A percentile compares a stretch with the other conserved stretches of the same genome.
Conservation (phyloP, 108 stramenopile genomes). For the Pseudonitzschia pungens region DNA sequence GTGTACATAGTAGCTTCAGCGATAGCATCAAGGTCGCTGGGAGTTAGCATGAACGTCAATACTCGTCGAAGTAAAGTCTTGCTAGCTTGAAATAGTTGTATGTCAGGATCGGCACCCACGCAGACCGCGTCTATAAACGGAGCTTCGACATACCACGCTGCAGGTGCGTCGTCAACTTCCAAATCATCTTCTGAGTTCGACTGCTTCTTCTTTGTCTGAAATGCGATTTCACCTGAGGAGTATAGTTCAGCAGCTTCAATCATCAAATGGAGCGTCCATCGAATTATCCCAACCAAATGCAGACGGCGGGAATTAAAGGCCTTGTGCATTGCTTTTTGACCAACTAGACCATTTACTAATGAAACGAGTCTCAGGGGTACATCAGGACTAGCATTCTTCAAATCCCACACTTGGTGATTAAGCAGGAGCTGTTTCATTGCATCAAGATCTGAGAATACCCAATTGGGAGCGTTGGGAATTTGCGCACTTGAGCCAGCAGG, state of each 20-base stretch:
- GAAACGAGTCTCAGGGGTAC: conserved; percentile 73
- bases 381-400: conserved; percentile 65
- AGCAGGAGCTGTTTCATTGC: conserved; percentile 88
- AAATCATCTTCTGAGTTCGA: conserved; percentile 14
- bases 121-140: conserved; percentile 64
- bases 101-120: conserved; percentile 85
- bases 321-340: conserved; percentile 72
- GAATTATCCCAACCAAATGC: conserved; percentile 79
- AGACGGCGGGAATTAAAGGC: conserved; percentile 86
- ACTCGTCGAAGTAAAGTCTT: conserved; percentile 83
- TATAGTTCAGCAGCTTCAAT: conserved; percentile 84
- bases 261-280: conserved; percentile 88
- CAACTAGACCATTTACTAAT: conserved; percentile 78
- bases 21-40: conserved; percentile 82
- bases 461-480: conserved; percentile 53
- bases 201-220: conserved; percentile 19
- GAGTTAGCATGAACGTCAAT: conserved; percentile 85
- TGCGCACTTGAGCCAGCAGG: conserved; percentile 24
- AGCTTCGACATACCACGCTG: conserved; percentile 64
- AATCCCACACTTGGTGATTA: conserved; percentile 91
- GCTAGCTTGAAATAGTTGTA: conserved; percentile 70
- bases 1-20: conserved; percentile 87
- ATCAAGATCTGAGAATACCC: conserved; percentile 87
- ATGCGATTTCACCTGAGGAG: conserved; percentile 43
- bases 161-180: conserved; percentile 17